Evolutionary conservation across 2,329 filamentous ascomycete species (phyloP).

Genomic region (Sordariomycetes sp.): DNA sequence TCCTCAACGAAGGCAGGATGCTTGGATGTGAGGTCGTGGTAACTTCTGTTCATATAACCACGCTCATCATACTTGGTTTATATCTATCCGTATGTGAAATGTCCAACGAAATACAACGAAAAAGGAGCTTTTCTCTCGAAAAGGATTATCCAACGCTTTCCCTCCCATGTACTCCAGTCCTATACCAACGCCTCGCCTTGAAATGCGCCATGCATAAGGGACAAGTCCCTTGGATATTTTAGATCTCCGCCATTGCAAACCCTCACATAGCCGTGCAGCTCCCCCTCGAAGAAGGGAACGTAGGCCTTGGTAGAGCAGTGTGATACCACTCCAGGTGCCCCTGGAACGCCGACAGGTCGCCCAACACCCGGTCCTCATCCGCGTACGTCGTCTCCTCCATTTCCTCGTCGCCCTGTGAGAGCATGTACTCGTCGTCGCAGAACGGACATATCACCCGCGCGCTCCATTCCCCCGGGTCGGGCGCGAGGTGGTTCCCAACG

Average conservation of each 20-base stretch:
- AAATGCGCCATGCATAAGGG: neutral
- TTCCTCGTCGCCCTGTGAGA: constrained; percentile 31
- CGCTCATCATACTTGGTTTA: neutral
- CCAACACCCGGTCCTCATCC: constrained; percentile 36
- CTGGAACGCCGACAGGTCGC: constrained; percentile 35
- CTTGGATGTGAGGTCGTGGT: too few relatives aligned
- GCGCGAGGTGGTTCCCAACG: constrained; percentile 46
- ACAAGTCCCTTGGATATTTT: neutral
- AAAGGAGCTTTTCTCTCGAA: neutral
- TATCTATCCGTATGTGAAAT: neutral
- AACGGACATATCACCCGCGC: constrained; percentile 42
- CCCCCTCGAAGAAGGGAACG: constrained; percentile 12
- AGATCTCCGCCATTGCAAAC: neutral
- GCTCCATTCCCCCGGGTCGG: constrained; percentile 37
- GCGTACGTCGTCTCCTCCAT: constrained; percentile 39
- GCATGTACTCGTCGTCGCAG: constrained; percentile 39
- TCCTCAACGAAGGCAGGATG: too few relatives aligned
- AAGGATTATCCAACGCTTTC: neutral
- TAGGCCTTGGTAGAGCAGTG: constrained; percentile 25
- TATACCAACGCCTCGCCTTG: neutral
- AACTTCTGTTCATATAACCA: neutral
- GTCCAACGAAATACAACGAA: constrained; percentile 1
- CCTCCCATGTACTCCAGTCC: neutral
- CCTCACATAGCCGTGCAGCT: constrained; percentile 37
- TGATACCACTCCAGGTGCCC: constrained; percentile 49